Evolutionary conservation across 192 early-diverging fungal species (phyloP).

Genomic region (Gigaspora rosea): DNA sequence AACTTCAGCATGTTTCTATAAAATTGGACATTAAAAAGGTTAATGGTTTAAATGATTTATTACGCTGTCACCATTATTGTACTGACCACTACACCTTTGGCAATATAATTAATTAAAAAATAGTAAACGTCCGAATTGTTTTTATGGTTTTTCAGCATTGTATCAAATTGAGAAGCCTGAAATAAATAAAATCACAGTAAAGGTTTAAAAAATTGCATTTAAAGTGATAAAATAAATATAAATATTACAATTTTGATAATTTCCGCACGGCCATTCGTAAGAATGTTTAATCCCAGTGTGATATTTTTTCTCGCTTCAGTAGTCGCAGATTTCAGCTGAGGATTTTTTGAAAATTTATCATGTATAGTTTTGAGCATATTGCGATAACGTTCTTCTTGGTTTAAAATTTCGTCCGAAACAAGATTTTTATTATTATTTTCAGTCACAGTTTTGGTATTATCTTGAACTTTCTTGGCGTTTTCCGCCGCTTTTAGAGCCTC

Average conservation of each 20-base stretch:
- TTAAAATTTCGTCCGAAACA: background rate
- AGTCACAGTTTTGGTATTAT: background rate
- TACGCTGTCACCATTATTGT: background rate
- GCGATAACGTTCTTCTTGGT: background rate
- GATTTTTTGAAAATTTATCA: background rate
- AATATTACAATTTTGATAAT: conserved; percentile 8
- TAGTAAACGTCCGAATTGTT: conserved; percentile 7
- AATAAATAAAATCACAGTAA: background rate
- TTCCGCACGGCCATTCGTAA: background rate
- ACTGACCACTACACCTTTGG: background rate
- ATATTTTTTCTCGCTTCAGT: background rate
- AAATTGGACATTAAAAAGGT: no score
- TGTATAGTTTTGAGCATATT: background rate
- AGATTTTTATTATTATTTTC: background rate
- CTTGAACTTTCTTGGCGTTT: background rate
- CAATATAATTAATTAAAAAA: conserved; percentile 5
- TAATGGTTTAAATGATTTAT: no score
- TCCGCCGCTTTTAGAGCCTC: background rate
- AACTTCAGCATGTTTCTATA: conserved; percentile 66
- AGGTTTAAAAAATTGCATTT: background rate
- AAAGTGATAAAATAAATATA: background rate
- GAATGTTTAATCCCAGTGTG: background rate
- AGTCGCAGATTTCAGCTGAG: background rate
- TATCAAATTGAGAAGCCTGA: background rate
- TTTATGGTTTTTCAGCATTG: background rate